These are phyloP conservation scores for Candida patagonica DNA, from an alignment of 805 yeast genomes.

Conservation along the genomic window DNA sequence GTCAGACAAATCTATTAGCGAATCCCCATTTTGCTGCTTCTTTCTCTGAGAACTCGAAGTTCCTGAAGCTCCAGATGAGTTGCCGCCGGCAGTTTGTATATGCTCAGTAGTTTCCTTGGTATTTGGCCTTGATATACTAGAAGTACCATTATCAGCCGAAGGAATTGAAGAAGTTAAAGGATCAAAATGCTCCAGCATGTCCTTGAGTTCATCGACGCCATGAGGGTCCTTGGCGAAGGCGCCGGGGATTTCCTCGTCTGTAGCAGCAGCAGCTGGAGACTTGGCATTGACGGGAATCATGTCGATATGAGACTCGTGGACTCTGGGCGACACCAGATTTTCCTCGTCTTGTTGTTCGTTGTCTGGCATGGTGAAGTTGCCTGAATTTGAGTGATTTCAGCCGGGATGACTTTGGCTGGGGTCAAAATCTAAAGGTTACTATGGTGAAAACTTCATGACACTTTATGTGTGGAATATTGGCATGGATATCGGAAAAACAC, in stretches of 20 bases:
- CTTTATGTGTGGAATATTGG: constrained; percentile 15
- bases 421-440: background rate
- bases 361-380: background rate
- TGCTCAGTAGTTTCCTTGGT: background rate
- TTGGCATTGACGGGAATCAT: constrained; percentile 4
- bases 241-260: constrained; percentile 10
- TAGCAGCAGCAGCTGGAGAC: constrained; percentile 7
- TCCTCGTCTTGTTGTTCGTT: background rate
- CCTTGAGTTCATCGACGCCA: constrained; percentile 11
- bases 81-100: background rate
- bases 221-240: background rate
- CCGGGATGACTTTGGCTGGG: background rate
- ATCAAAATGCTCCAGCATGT: constrained; percentile 20
- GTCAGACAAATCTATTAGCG: background rate
- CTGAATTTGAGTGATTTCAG: background rate
- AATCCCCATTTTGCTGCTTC: background rate
- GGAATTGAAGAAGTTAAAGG: constrained; percentile 12
- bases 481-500: background rate
- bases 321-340: constrained; percentile 6
- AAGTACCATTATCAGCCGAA: background rate
- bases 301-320: constrained; percentile 11
- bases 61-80: background rate
- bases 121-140: background rate
- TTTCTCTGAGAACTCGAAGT: background rate
- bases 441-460: constrained; percentile 1